Conservation (phyloP, 768 basidiomycete species). For the Tricholoma sp. region DNA sequence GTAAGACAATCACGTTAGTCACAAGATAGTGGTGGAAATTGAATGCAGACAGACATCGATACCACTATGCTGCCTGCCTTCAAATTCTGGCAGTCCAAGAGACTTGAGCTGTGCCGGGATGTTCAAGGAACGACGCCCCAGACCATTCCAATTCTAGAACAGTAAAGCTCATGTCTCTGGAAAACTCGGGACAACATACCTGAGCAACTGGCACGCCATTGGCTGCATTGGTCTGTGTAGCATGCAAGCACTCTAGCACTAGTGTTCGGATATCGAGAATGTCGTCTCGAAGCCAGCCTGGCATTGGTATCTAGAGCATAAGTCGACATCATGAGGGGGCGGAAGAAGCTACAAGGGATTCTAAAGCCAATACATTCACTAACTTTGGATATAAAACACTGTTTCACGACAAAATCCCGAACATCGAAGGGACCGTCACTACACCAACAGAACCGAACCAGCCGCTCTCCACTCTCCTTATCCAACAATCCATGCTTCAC, state of each 20-base stretch:
- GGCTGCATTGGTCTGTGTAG: constrained; percentile 15
- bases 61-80: constrained; percentile 83
- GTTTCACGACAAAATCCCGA: constrained; percentile 82
- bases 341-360: neutral
- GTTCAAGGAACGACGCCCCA: constrained; percentile 43
- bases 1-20: constrained; percentile 8
- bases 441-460: constrained; percentile 74
- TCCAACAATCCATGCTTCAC: constrained; percentile 67
- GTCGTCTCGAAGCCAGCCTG: constrained; percentile 68
- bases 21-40: constrained; percentile 10
- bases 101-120: constrained; percentile 69
- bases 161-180: constrained; percentile 1
- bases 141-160: constrained; percentile 20
- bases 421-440: constrained; percentile 82
- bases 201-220: constrained; percentile 13
- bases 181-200: constrained; percentile 13
- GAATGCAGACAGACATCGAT: constrained; percentile 66
- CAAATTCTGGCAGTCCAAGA: constrained; percentile 70
- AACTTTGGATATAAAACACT: constrained; percentile 83
- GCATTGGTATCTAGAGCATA: constrained; percentile 50
- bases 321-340: neutral
- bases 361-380: constrained; percentile 17
- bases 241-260: constrained; percentile 44
- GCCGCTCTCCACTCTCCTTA: constrained; percentile 44
- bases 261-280: constrained; percentile 68